Conservation (phyloP, 352 stramenopile genomes). For the Phytophthora ohioensis region DNA sequence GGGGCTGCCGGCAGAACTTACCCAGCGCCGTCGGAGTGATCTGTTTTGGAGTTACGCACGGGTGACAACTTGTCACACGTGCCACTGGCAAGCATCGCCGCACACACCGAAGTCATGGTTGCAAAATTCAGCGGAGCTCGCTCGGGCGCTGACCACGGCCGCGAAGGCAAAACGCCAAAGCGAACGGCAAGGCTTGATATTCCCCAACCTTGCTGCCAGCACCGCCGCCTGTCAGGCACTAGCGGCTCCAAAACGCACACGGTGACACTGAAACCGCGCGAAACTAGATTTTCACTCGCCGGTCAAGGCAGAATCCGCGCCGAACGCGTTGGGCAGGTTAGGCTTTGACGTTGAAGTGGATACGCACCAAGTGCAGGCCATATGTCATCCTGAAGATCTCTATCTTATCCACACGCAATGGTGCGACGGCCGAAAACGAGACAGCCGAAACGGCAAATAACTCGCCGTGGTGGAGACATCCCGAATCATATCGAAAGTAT, state of each 20-base stretch:
- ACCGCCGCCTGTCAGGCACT: constrained; percentile 2
- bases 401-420: constrained; percentile 36
- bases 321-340: neutral
- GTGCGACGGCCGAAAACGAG: constrained; percentile 11
- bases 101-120: constrained; percentile 7
- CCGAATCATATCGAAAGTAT: neutral
- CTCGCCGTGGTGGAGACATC: too few relatives aligned
- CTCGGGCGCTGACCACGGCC: constrained; percentile 13
- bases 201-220: neutral
- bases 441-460: constrained; percentile 11
- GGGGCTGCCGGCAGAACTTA: neutral
- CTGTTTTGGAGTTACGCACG: constrained; percentile 21
- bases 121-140: constrained; percentile 16
- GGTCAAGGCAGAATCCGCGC: neutral
- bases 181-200: constrained; percentile 1
- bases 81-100: neutral
- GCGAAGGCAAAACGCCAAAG: neutral
- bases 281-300: constrained; percentile 8
- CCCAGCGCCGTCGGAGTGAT: neutral
- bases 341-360: constrained; percentile 15
- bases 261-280: constrained; percentile 11
- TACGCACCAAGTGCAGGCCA: constrained; percentile 13
- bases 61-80: neutral
- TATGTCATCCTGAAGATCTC: constrained; percentile 16
- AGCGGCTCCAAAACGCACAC: constrained; percentile 5